A percentile compares a stretch with the other conserved stretches of the same genome.
Conservation (phyloP, 2,329 filamentous ascomycete species). For the Colletotrichum cordylinicola region DNA sequence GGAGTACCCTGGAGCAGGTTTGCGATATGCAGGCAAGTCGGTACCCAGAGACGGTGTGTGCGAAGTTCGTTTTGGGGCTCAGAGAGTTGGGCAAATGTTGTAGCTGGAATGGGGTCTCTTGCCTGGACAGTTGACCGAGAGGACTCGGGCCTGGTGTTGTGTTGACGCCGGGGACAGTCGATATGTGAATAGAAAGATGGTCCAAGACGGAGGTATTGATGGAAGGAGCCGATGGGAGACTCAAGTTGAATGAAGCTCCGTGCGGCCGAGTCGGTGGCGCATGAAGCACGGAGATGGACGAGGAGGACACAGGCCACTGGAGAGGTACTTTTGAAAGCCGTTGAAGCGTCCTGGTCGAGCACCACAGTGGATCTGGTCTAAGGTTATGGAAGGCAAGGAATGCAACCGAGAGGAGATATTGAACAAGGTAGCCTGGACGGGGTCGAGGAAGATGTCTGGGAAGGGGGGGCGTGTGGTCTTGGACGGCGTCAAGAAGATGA, state of each 20-base stretch:
- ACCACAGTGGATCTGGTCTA: neutral
- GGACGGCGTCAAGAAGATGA: neutral
- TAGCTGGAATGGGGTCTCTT: neutral
- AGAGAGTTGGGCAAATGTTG: neutral
- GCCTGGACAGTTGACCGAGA: neutral
- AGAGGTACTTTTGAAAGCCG: neutral
- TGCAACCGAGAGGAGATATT: neutral
- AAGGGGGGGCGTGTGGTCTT: neutral
- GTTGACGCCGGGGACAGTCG: neutral
- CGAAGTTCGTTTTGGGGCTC: neutral
- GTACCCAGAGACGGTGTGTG: neutral
- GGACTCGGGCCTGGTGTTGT: neutral
- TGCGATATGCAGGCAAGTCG: neutral
- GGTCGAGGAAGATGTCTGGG: neutral
- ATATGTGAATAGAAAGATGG: neutral
- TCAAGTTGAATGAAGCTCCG: neutral
- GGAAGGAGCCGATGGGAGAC: neutral
- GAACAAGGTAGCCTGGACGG: neutral
- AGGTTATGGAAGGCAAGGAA: neutral
- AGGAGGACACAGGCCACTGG: neutral
- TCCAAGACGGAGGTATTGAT: neutral
- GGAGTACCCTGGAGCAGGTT: neutral
- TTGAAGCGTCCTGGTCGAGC: neutral
- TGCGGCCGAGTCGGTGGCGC: neutral
- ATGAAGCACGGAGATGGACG: slow-evolving; percentile 6